Evolutionary conservation across 139 green algal genomes (phyloP).

Genomic region (Haematococcus sp.): DNA sequence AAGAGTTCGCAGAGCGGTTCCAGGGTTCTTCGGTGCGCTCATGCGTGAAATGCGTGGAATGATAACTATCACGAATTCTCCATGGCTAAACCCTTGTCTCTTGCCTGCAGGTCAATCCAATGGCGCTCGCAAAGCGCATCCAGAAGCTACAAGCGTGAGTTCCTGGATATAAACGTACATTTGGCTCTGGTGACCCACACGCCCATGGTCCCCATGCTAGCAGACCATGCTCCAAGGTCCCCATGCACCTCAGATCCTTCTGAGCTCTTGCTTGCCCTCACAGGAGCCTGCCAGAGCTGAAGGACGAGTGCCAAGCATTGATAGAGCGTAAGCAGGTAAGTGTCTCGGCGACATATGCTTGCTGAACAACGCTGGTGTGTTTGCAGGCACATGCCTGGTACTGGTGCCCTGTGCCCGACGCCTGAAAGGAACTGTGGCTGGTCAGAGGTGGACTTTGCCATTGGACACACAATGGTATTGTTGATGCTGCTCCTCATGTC

Average conservation of each 20-base stretch:
- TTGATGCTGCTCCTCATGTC: no score
- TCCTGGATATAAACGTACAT: no score
- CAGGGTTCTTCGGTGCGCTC: neutral
- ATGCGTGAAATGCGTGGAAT: neutral
- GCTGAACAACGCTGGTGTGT: no score
- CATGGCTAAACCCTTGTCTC: neutral
- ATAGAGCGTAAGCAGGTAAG: conserved; percentile 4
- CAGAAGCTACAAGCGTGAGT: conserved; percentile 9
- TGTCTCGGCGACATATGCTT: neutral
- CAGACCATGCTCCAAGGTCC: no score
- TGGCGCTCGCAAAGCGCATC: conserved; percentile 1
- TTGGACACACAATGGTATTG: no score
- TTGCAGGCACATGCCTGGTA: no score
- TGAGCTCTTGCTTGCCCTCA: neutral
- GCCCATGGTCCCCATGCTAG: neutral
- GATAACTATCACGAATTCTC: neutral
- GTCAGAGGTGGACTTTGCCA: no score
- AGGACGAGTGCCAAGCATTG: neutral
- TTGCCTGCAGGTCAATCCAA: neutral
- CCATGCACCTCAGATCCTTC: no score
- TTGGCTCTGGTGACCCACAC: neutral
- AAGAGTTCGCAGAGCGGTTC: conserved; percentile 1
- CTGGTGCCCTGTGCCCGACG: no score
- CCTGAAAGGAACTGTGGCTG: no score
- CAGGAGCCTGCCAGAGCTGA: conserved; percentile 1